phyloP scores from a whole-genome alignment of 306 rosid species.

The Cicer cuneatum region DNA sequence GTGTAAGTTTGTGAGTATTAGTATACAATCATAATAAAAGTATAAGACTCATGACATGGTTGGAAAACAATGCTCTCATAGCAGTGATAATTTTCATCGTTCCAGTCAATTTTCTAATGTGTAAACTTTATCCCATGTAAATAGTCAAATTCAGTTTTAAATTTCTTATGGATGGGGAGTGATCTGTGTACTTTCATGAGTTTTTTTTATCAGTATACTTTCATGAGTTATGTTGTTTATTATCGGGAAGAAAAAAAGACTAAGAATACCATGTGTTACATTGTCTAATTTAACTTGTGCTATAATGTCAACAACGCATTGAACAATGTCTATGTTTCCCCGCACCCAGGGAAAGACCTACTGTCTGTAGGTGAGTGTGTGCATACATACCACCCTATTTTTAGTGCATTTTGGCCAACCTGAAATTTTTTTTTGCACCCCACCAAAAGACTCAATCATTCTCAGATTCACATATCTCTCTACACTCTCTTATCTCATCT shows the following conservation, averaged over 20 bases:
- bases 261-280: neutral
- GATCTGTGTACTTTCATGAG: neutral
- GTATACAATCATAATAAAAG: conserved; percentile 19
- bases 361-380: too few relatives aligned
- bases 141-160: neutral
- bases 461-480: too few relatives aligned
- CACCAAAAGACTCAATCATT: too few relatives aligned
- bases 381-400: too few relatives aligned
- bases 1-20: conserved; percentile 22
- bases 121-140: conserved; percentile 20
- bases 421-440: too few relatives aligned
- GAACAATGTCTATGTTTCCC: neutral
- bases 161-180: conserved; percentile 28
- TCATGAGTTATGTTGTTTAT: conserved; percentile 7
- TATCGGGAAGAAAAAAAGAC: conserved; percentile 11
- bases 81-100: conserved; percentile 26
- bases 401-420: too few relatives aligned
- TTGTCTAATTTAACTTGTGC: neutral
- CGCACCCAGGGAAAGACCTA: too few relatives aligned
- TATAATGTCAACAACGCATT: neutral
- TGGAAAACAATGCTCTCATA: conserved; percentile 31
- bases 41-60: conserved; percentile 28
- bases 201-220: too few relatives aligned
- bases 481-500: too few relatives aligned
- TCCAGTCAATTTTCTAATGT: conserved; percentile 22